A percentile compares a stretch with the other conserved stretches of the same genome.
Evolutionary conservation across 306 rosid species (phyloP).

Genomic region (Castanea sativa): DNA sequence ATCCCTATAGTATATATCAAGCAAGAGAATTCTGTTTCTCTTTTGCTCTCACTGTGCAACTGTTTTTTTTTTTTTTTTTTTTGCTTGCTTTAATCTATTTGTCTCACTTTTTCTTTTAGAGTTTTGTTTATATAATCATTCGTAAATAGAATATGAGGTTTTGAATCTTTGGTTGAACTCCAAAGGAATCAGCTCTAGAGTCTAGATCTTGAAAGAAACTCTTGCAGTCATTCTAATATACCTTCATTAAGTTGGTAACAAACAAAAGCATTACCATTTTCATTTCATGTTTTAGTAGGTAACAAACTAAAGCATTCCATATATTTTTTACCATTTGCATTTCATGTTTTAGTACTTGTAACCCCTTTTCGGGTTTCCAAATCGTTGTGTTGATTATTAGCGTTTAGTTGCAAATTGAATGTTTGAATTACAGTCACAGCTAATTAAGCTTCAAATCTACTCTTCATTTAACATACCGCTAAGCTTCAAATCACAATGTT

Average conservation of each 20-base stretch:
- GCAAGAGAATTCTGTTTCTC: constrained; percentile 4
- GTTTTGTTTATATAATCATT: neutral
- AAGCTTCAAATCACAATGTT: too few relatives aligned
- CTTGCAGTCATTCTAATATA: constrained; percentile 82
- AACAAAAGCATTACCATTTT: too few relatives aligned
- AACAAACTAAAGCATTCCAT: too few relatives aligned
- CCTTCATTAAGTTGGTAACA: constrained; percentile 58
- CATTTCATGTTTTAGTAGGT: constrained; percentile 20
- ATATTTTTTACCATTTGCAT: too few relatives aligned
- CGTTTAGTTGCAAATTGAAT: too few relatives aligned
- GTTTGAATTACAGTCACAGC: too few relatives aligned
- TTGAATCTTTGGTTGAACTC: constrained; percentile 78
- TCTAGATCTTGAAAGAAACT: constrained; percentile 87
- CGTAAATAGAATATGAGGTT: constrained; percentile 46
- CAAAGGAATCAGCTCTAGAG: constrained; percentile 72
- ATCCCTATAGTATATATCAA: neutral
- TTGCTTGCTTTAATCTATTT: neutral
- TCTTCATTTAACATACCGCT: too few relatives aligned
- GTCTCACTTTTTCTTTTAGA: neutral
- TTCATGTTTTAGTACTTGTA: too few relatives aligned
- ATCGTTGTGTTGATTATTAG: too few relatives aligned
- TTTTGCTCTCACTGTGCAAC: constrained; percentile 2
- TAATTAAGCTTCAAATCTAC: too few relatives aligned
- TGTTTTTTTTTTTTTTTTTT: neutral
- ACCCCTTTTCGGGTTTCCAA: too few relatives aligned